Evolutionary conservation across 352 stramenopile species (phyloP), one percentile per base, ranked within the genome.

Genomic region (Blastocystis sp.): DNA sequence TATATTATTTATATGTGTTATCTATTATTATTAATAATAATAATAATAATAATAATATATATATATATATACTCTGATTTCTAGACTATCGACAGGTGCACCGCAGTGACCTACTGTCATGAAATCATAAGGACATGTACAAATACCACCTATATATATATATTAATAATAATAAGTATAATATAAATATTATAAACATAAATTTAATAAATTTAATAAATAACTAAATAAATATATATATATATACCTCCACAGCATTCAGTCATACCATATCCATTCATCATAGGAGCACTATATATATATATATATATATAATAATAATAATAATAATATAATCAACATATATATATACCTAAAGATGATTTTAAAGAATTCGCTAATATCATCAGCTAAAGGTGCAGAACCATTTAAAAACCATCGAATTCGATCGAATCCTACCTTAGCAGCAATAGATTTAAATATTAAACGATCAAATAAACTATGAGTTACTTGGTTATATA

Each of bases 201-300:
- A n/a, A n/a, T n/a, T n/a, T n/a, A n/a, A n/a, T n/a, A n/a, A n/a
- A n/a, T n/a, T n/a, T n/a, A n/a, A n/a, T n/a, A n/a, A n/a, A n/a
- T n/a, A n/a, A n/a, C n/a, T n/a, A n/a, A n/a, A n/a, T n/a, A n/a
- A n/a, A n/a, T n/a, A n/a, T n/a, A n/a, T n/a, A n/a, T n/a, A n/a
- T 40, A 59, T 5, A 40, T 59, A n/a, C 71, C 77, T 0, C 80
- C 84, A 18, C 77, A 69, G 27, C 81, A 90, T 70, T 96, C 86
- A 0, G 86, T 94, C 67, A 94, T 79, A 4, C 88, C 88, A 65
- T 95, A 95, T 35, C 84, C 86, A 67, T 94, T 83, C 0, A 91
- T 68, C 4, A 95, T 79, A 0, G 77, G n/a, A n/a, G n/a, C n/a
- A n/a, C n/a, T n/a, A n/a, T n/a, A n/a, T n/a, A n/a, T n/a, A n/a